Evolutionary conservation across 768 basidiomycete species (phyloP).

Genomic region (Suillus paluster): DNA sequence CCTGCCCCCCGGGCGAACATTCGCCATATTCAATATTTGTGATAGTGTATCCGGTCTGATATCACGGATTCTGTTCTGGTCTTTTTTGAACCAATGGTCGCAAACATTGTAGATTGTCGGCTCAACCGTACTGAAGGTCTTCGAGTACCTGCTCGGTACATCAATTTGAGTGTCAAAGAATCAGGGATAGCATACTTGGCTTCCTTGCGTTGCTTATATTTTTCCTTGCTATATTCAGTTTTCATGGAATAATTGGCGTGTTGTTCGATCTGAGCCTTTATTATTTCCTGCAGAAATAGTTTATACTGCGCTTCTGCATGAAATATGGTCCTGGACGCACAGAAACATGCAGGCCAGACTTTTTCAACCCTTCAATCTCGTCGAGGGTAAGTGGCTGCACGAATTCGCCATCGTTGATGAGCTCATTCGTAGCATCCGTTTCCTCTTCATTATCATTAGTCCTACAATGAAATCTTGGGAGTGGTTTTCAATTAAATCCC

Average conservation of each 20-base stretch:
- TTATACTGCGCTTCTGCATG: conserved; percentile 11
- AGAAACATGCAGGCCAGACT: conserved; percentile 78
- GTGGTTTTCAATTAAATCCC: conserved; percentile 9
- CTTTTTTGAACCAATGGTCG: conserved; percentile 87
- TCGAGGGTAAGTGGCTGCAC: conserved; percentile 83
- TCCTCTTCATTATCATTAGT: conserved; percentile 65
- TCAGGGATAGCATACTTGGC: conserved; percentile 70
- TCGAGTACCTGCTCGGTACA: conserved; percentile 68
- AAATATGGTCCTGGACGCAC: conserved; percentile 43
- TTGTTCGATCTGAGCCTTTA: conserved; percentile 90
- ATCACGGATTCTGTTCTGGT: conserved; percentile 79
- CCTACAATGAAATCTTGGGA: conserved; percentile 1
- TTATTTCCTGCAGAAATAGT: conserved; percentile 76
- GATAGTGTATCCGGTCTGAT: conserved; percentile 88
- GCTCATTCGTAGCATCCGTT: conserved; percentile 95
- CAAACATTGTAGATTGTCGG: conserved; percentile 88
- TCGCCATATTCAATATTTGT: conserved; percentile 84
- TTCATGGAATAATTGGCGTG: conserved; percentile 93
- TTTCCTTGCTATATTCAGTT: conserved; percentile 98
- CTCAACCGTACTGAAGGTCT: conserved; percentile 84
- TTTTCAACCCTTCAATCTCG: conserved; percentile 85
- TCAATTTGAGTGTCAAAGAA: not conserved
- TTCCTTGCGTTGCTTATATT: conserved; percentile 95
- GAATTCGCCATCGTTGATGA: conserved; percentile 85
- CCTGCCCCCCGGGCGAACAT: conserved; percentile 83